These are phyloP conservation scores for Lactifluus piperatus DNA, from an alignment of 768 basidiomycete genomes.

Conservation along the genomic window DNA sequence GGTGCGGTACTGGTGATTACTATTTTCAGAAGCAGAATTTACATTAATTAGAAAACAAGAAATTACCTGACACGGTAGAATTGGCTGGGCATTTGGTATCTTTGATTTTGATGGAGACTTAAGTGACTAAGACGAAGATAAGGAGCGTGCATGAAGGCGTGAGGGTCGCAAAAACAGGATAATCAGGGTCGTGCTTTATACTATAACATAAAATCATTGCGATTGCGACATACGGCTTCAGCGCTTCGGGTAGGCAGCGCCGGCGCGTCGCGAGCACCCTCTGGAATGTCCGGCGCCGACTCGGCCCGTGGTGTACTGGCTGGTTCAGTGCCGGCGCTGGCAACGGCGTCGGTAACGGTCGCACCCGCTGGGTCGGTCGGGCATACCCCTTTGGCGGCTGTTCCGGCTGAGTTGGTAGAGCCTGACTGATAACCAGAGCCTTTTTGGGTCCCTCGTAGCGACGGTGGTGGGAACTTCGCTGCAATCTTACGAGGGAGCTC, in stretches of 20 bases:
- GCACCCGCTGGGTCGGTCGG: background rate
- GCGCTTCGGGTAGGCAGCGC: constrained; percentile 1
- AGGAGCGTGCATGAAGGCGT: background rate
- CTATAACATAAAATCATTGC: constrained; percentile 1
- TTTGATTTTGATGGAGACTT: background rate
- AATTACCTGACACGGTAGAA: constrained; percentile 40
- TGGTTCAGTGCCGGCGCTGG: background rate
- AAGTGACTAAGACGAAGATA: background rate
- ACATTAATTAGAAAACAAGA: background rate
- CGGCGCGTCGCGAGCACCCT: background rate
- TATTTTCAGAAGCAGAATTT: background rate
- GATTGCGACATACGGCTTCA: constrained; percentile 12
- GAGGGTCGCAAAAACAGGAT: background rate
- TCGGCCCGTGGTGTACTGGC: constrained; percentile 4
- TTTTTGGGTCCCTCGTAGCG: background rate
- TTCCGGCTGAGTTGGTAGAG: constrained; percentile 11
- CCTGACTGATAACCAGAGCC: constrained; percentile 17
- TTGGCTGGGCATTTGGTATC: constrained; percentile 29
- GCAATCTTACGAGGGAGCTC: constrained; percentile 2
- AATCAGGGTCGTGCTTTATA: background rate
- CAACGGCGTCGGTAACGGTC: background rate
- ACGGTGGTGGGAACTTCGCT: background rate
- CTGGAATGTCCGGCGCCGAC: constrained; percentile 2
- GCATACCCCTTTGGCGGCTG: constrained; percentile 1
- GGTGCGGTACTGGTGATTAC: constrained; percentile 60